Base-by-base conservation (phyloP, 805 yeast species). In the Cyberlindnera subsufficiens region DNA sequence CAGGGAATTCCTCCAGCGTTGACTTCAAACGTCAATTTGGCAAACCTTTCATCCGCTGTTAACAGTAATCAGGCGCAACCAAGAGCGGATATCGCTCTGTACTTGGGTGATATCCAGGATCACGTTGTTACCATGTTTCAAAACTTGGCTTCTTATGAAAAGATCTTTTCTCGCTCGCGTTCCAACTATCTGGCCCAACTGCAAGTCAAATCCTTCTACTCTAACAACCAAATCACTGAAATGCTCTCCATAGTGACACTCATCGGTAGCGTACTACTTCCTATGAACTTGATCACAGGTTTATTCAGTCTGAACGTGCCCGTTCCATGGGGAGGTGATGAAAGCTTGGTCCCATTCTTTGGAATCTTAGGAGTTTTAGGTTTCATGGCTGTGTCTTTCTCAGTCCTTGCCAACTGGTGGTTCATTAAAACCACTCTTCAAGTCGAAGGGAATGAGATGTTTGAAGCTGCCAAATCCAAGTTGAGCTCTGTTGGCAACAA, bases 71-170 rank as follows among this genome's bases (percentile, higher is more conserved):
- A 61, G 15, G 70, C 75, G 1, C 78, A 80, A 53, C 96, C 96
- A 40, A 75, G 95, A 56, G 91, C 85, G 22, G 97, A 91, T 56
- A 90, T 90, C 65, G 96, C 95, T 0, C 71, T 90, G 50, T 91
- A 87, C 63, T 66, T 90, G 48, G 96, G 96, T 44, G 98, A 90
- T 77, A 90, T 90, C 59, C 96, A 89, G 66, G 97, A 90, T 72
- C 98, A 90, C 75, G 85, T 91, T 56, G 81, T 90, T 45, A 91
- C 98, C n/a, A 91, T 91, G 97, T 85, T 80, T 64, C 96, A 89
- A 66, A 90, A 88, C 58, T 72, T 91, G 59, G 65, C 82, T 35
- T 86, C 95, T 3, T 90, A 88, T 59, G 99, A 91, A 61, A 90
- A 90, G 73, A 91, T 91, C 55, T 84, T 91, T 60, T 81, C 95